Base-by-base conservation (phyloP, 23 red algal species). In the Cyanidiococcus yangmingshanensis region DNA sequence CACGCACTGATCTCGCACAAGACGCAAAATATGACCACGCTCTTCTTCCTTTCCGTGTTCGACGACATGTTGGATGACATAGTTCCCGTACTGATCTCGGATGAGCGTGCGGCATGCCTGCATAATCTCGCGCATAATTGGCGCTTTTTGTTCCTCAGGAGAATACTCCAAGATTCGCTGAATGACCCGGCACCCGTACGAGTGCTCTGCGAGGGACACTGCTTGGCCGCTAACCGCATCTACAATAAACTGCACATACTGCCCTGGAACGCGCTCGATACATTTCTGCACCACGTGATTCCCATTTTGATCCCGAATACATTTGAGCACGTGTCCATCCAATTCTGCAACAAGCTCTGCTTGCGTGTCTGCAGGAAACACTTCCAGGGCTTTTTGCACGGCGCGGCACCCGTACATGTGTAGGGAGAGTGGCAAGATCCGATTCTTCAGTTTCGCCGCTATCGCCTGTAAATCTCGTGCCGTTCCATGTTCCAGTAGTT, bases 401-500 rank as follows among this genome's bases (percentile, higher is more conserved):
- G 90, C 94, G n/a, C 94, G 80, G 87, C 94, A 98, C 32, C 88
- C 94, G 74, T 98, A 98, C 94, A 98, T 98, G 59, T 98, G 94
- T 35, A 98, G 68, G 59, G 88, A 92, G 57, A 98, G 76, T 12
- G 81, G 50, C 21, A 98, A 83, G 87, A 98, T 98, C 34, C 89
- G 88, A 0, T 85, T 83, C 40, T 87, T 71, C 37, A 98, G 77
- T 59, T 98, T 84, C 1, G 40, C 76, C 30, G 88, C 86, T 50
- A 98, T 89, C 27, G 76, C 67, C 67, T 78, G 80, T 39, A 91
- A 76, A 17, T 81, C 82, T 74, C 75, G 76, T 1, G 83, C 59
- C n/a, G 77, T 75, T 26, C 94, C 94, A 68, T 98, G 81, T 37
- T 98, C 88, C 39, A 98, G 57, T 39, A 92, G 63, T 68, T 89